Base-by-base conservation (phyloP, 257 asterid species). In the Ehretia macrophylla region DNA sequence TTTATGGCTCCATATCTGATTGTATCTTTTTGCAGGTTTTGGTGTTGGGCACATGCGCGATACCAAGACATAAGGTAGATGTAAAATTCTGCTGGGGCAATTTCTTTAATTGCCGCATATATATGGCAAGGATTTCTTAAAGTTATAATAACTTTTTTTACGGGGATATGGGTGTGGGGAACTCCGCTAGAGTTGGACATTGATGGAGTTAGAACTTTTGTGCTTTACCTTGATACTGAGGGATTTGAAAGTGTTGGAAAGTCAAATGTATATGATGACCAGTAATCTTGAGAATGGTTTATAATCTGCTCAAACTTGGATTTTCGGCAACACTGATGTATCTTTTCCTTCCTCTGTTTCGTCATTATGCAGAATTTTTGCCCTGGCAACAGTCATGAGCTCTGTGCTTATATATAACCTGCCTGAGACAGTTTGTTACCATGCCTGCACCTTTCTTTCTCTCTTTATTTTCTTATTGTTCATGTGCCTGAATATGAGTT, bases 21-120 rank as follows among this genome's bases (percentile, higher is more conserved):
- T 10, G 42, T 44, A 63, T 68, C 52, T n/a, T 14, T 40, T 72
- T 73, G 68, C 78, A 93, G 99, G 99, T 71, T 93, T 93, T 79
- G 99, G 96, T 50, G 97, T 93, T 72, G 99, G 99, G 53, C 99
- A 93, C 73, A 72, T 93, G 96, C 99, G 99, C 52, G 97, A 93
- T 68, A 93, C 99, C 51, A 85, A 89, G 77, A 93, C 99, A 53
- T 89, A 93, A 86, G 99, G 99, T 88, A 65, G 67, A 32, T 56
- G 20, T 68, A 21, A 12, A 32, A 17, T 51, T 64, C 70, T 51
- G 27, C 14, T 45, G n/a, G 19, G 40, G 46, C 56, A 42, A 51
- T 17, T 11, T 58, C 48, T 16, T 1, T 58, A 38, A n/a, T 51
- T 56, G 22, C n/a, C 22, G 11, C 32, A 46, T 40, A 23, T 4